phyloP scores from a whole-genome alignment of 139 green algal genomes.

The Astrephomene gubernaculifera region DNA sequence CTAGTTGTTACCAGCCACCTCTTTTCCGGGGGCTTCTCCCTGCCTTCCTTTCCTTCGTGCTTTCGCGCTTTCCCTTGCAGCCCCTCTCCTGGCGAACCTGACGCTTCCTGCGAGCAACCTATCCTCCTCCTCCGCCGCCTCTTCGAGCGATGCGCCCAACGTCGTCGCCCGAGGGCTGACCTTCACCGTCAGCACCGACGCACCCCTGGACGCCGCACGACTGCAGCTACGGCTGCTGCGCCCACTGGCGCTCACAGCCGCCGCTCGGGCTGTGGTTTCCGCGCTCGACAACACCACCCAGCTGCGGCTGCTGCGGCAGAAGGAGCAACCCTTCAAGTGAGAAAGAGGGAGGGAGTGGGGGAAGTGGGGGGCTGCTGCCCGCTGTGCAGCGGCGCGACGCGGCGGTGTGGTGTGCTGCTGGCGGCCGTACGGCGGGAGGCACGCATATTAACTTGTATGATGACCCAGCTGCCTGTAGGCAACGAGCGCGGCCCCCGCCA shows the following conservation, averaged over 20 bases:
- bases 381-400: too few relatives aligned
- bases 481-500: too few relatives aligned
- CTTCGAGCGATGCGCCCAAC: not conserved
- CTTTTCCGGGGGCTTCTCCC: too few relatives aligned
- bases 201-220: constrained; percentile 11
- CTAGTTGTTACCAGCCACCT: too few relatives aligned
- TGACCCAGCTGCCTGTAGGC: too few relatives aligned
- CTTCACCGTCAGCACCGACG: not conserved
- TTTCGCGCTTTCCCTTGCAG: not conserved
- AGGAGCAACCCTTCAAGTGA: not conserved
- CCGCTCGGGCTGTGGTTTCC: constrained; percentile 39
- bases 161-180: not conserved
- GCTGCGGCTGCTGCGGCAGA: not conserved
- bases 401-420: too few relatives aligned
- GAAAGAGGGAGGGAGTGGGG: too few relatives aligned
- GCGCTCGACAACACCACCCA: constrained; percentile 6
- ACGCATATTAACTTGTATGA: too few relatives aligned
- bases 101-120: too few relatives aligned
- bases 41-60: not conserved
- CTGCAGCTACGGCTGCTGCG: constrained; percentile 56
- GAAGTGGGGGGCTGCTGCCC: too few relatives aligned
- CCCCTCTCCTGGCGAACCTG: not conserved
- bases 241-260: constrained; percentile 10
- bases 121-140: too few relatives aligned
- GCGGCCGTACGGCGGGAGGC: too few relatives aligned